phyloP scores from a whole-genome alignment of 371 early-diverging fungal species.

The Actinomortierella ambigua region DNA sequence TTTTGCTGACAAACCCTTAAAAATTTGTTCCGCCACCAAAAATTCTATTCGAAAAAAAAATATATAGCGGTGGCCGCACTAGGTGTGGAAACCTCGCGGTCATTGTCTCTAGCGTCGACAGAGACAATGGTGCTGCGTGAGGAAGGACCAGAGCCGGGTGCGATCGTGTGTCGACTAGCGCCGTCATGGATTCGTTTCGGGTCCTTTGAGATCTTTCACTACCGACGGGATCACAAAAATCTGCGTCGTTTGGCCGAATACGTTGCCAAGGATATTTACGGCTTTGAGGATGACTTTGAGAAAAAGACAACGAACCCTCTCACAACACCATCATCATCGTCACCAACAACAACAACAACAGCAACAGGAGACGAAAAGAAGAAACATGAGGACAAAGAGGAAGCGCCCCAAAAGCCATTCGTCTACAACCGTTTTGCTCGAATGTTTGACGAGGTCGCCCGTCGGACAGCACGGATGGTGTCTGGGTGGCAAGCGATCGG shows the following conservation, averaged over 20 bases:
- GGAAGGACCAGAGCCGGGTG: slow-evolving; percentile 70
- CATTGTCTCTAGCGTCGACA: slow-evolving; percentile 70
- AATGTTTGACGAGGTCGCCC: slow-evolving; percentile 66
- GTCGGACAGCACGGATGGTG: slow-evolving; percentile 77
- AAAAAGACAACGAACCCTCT: slow-evolving; percentile 1
- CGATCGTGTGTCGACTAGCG: slow-evolving; percentile 79
- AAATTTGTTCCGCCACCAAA: too few relatives aligned
- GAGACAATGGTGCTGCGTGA: slow-evolving; percentile 73
- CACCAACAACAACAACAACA: not conserved
- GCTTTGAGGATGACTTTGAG: slow-evolving; percentile 21
- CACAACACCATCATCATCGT: not conserved
- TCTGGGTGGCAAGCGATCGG: slow-evolving; percentile 88
- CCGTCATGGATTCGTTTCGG: slow-evolving; percentile 92
- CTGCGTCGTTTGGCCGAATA: slow-evolving; percentile 77
- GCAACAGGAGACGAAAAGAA: not conserved
- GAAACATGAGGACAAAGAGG: not conserved
- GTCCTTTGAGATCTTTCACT: slow-evolving; percentile 81
- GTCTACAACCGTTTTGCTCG: slow-evolving; percentile 61
- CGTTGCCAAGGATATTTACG: slow-evolving; percentile 49
- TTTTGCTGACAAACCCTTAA: too few relatives aligned
- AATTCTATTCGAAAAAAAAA: too few relatives aligned
- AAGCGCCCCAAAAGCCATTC: slow-evolving; percentile 9
- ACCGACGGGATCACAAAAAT: slow-evolving; percentile 64
- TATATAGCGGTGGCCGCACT: slow-evolving; percentile 62
- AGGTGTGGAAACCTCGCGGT: slow-evolving; percentile 83